Evolutionary conservation across 108 stramenopile genomes (phyloP).

Genomic region (Nitzschia sp.): DNA sequence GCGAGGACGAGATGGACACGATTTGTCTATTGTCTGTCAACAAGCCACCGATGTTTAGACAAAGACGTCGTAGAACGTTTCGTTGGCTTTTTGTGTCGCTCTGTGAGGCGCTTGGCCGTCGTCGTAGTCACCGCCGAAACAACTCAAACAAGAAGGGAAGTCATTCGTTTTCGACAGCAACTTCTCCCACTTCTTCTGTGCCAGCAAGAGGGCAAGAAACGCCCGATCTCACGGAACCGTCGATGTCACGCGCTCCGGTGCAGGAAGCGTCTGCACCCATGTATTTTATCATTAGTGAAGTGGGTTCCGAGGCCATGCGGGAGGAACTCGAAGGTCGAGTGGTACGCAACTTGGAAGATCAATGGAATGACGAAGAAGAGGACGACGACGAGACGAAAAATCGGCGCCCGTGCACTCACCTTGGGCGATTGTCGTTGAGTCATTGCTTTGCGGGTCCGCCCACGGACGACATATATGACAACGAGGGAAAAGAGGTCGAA

Average conservation of each 20-base stretch:
- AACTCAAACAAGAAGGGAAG: background rate
- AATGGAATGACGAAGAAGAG: conserved; percentile 1
- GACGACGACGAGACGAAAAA: background rate
- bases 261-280: background rate
- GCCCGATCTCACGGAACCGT: background rate
- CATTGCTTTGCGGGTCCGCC: background rate
- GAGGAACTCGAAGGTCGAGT: background rate
- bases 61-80: background rate
- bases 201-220: background rate
- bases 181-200: background rate
- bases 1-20: background rate
- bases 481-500: background rate
- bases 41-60: background rate
- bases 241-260: background rate
- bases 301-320: background rate
- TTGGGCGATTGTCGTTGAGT: background rate
- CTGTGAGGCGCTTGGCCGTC: background rate
- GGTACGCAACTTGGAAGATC: background rate
- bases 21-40: background rate
- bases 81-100: background rate
- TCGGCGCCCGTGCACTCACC: background rate
- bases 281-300: conserved; percentile 11
- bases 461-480: background rate
- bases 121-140: background rate
- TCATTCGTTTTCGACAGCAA: background rate